A percentile compares a stretch with the other conserved stretches of the same genome.
Conservation (phyloP, 495 filamentous ascomycete species). For the Opeltia flavorubescens region DNA sequence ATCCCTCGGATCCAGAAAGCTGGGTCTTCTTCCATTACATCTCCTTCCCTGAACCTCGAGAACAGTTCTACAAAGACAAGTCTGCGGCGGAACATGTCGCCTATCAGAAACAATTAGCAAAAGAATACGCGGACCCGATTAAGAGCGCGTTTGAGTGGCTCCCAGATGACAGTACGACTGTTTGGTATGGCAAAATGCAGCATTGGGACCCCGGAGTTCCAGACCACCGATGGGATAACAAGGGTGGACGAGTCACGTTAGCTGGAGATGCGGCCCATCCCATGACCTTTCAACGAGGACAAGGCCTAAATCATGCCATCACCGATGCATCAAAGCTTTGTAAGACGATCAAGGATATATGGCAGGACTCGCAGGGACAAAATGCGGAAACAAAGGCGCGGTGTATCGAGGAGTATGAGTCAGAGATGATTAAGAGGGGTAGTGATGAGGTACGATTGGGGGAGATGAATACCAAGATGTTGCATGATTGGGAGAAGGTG, state of each 20-base stretch:
- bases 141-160: conserved; percentile 27
- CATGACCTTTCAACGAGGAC: conserved; percentile 26
- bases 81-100: neutral
- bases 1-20: conserved; percentile 23
- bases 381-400: conserved; percentile 7
- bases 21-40: conserved; percentile 24
- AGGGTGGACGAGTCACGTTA: conserved; percentile 26
- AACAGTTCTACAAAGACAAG: neutral
- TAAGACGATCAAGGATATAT: conserved; percentile 15
- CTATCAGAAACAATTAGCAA: neutral
- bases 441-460: conserved; percentile 29
- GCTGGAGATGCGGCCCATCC: conserved; percentile 36
- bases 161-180: conserved; percentile 16
- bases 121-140: conserved; percentile 16
- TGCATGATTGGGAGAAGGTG: conserved; percentile 27
- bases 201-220: conserved; percentile 1
- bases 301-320: conserved; percentile 35
- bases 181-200: conserved; percentile 1
- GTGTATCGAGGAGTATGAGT: conserved; percentile 25
- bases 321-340: conserved; percentile 28
- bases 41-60: conserved; percentile 1
- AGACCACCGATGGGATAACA: conserved; percentile 23
- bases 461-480: conserved; percentile 25
- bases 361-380: conserved; percentile 3
- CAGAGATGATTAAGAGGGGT: conserved; percentile 32